phyloP scores from a whole-genome alignment of 331 rosid species.

The Quercus lobata region DNA sequence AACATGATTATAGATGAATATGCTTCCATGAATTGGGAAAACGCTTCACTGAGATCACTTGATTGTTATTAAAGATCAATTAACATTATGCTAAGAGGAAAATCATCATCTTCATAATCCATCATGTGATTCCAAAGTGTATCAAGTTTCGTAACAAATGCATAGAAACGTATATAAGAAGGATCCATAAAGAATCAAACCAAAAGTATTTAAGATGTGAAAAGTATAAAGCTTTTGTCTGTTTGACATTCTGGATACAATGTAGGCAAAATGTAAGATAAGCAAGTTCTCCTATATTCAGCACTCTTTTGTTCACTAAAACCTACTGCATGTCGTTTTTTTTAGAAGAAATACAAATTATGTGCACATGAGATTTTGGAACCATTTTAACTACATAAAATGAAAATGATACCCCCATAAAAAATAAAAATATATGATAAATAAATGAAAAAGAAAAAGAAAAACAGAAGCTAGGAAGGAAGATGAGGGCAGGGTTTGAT shows the following conservation, averaged over 20 bases:
- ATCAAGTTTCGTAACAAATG: no score
- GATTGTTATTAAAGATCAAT: no score
- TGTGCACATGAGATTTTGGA: neutral
- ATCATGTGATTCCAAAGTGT: no score
- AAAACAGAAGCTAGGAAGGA: neutral
- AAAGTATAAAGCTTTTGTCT: neutral
- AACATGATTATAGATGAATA: neutral
- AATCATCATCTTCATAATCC: no score
- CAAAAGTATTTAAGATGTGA: neutral
- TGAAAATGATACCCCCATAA: neutral
- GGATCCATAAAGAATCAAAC: neutral
- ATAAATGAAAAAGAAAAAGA: no score
- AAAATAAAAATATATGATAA: neutral
- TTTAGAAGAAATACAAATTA: neutral
- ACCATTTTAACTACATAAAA: neutral
- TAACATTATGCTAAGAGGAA: no score
- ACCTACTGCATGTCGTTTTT: neutral
- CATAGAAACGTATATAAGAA: no score
- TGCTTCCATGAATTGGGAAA: no score
- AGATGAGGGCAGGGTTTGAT: conserved; percentile 1
- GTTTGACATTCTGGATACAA: neutral
- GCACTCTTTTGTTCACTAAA: neutral
- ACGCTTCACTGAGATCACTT: no score
- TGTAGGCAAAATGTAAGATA: no score
- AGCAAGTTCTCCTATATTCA: no score